Percentiles rank a stretch among this genome's conserved stretches.
These are phyloP conservation scores for Xenoacremonium recifei DNA, from an alignment of 2,329 filamentous ascomycete species.

Conservation along the genomic window DNA sequence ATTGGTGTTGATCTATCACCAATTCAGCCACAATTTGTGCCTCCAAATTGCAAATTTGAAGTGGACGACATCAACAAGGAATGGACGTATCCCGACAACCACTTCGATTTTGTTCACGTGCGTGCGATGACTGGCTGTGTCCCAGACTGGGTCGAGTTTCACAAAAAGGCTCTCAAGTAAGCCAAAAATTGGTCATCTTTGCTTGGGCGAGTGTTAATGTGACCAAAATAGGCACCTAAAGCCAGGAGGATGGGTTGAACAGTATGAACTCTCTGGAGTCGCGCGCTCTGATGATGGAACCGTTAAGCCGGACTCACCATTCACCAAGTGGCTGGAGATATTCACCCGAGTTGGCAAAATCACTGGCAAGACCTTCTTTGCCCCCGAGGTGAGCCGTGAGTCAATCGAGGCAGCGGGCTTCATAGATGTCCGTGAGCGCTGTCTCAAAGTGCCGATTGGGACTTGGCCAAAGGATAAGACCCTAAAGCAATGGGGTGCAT, in stretches of 20 bases:
- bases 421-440: slow-evolving; percentile 8
- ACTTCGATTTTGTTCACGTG: slow-evolving; percentile 59
- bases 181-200: too few relatives aligned
- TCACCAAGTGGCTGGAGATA: slow-evolving; percentile 19
- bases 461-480: slow-evolving; percentile 28
- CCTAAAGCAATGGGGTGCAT: slow-evolving; percentile 21
- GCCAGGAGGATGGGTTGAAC: slow-evolving; percentile 13
- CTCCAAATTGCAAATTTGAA: slow-evolving; percentile 61
- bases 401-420: slow-evolving; percentile 16
- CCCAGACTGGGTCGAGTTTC: slow-evolving; percentile 49
- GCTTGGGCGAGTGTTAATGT: too few relatives aligned
- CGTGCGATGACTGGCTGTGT: slow-evolving; percentile 53
- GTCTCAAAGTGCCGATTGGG: slow-evolving; percentile 15
- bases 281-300: slow-evolving; percentile 24
- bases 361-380: slow-evolving; percentile 16
- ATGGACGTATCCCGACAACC: slow-evolving; percentile 43
- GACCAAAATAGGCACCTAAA: slow-evolving; percentile 5
- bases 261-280: slow-evolving; percentile 9
- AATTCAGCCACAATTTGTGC: slow-evolving; percentile 56
- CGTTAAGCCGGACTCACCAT: slow-evolving; percentile 13
- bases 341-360: slow-evolving; percentile 13
- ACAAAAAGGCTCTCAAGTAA: slow-evolving; percentile 45
- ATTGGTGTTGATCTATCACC: slow-evolving; percentile 57
- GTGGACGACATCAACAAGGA: slow-evolving; percentile 59
- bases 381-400: slow-evolving; percentile 11